Percentiles rank a stretch among this genome's conserved stretches.
phyloP scores from a whole-genome alignment of 768 basidiomycete species.

The Rubroboletus pulcherrimus region DNA sequence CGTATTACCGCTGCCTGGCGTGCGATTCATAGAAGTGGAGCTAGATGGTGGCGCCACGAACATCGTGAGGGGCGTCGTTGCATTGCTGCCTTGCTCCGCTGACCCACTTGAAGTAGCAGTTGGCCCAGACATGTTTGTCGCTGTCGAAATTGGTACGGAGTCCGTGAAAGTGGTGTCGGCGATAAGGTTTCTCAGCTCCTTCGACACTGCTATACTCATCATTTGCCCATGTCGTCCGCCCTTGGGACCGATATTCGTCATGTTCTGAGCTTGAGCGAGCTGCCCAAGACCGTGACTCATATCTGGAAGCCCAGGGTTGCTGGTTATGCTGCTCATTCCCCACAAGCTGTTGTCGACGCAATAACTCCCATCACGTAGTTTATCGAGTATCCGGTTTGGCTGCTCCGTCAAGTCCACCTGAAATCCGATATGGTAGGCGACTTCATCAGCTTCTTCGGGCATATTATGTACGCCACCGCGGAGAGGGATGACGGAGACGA shows the following conservation, averaged over 20 bases:
- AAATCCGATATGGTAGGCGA: conserved; percentile 90
- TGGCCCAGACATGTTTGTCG: conserved; percentile 35
- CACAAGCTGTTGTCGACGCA: conserved; percentile 52
- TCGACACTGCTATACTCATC: conserved; percentile 42
- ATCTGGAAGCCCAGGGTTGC: not conserved
- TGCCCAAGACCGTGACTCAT: conserved; percentile 6
- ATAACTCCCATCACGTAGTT: conserved; percentile 75
- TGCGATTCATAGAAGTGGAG: conserved; percentile 18
- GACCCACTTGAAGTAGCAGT: conserved; percentile 10
- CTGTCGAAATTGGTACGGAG: conserved; percentile 44
- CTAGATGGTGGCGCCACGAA: conserved; percentile 14
- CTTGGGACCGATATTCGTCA: conserved; percentile 19
- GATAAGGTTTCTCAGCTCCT: conserved; percentile 49
- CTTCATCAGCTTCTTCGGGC: conserved; percentile 59
- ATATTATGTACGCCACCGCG: conserved; percentile 49
- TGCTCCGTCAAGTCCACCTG: conserved; percentile 91
- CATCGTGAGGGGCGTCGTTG: conserved; percentile 18
- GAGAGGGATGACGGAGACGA: conserved; percentile 88
- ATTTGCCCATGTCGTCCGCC: conserved; percentile 25
- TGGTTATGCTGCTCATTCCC: not conserved
- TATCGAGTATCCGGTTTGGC: conserved; percentile 78
- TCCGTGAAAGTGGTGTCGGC: conserved; percentile 44
- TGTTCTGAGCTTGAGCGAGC: conserved; percentile 15
- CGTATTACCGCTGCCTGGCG: conserved; percentile 5
- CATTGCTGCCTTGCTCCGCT: conserved; percentile 6